phyloP scores from a whole-genome alignment of 805 yeast genomes.

The Ogataea methylovora region DNA sequence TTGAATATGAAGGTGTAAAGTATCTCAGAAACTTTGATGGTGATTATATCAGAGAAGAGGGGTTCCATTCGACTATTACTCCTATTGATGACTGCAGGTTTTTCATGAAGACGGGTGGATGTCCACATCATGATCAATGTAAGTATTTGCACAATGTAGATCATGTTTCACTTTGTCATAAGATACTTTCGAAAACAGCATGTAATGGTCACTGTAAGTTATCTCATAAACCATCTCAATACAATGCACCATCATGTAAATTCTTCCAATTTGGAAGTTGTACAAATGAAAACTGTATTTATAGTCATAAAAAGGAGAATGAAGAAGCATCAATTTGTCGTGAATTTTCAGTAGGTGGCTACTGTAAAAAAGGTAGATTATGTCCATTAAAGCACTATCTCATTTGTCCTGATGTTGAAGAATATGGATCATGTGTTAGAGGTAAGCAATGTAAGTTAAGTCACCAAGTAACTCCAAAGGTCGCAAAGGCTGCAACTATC shows the following conservation, averaged over 20 bases:
- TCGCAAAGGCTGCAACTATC: not conserved
- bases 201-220: conserved; percentile 48
- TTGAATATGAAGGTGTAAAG: conserved; percentile 7
- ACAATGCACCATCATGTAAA: conserved; percentile 53
- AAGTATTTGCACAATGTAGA: conserved; percentile 42
- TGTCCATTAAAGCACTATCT: conserved; percentile 53
- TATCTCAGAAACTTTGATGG: conserved; percentile 17
- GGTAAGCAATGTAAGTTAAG: conserved; percentile 43
- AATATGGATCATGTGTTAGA: conserved; percentile 50
- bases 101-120: conserved; percentile 32
- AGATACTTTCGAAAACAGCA: conserved; percentile 33
- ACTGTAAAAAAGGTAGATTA: conserved; percentile 51
- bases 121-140: conserved; percentile 47
- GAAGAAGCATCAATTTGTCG: conserved; percentile 42
- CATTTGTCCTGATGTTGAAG: conserved; percentile 68
- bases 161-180: conserved; percentile 48
- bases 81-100: conserved; percentile 14
- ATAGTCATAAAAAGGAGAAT: conserved; percentile 37
- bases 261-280: conserved; percentile 43
- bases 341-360: conserved; percentile 61
- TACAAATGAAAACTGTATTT: conserved; percentile 42
- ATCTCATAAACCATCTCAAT: conserved; percentile 51
- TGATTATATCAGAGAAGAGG: conserved; percentile 12
- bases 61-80: not conserved
- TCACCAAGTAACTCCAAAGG: conserved; percentile 27